Conservation (phyloP, 768 basidiomycete species). For the Sarcodon sp. region DNA sequence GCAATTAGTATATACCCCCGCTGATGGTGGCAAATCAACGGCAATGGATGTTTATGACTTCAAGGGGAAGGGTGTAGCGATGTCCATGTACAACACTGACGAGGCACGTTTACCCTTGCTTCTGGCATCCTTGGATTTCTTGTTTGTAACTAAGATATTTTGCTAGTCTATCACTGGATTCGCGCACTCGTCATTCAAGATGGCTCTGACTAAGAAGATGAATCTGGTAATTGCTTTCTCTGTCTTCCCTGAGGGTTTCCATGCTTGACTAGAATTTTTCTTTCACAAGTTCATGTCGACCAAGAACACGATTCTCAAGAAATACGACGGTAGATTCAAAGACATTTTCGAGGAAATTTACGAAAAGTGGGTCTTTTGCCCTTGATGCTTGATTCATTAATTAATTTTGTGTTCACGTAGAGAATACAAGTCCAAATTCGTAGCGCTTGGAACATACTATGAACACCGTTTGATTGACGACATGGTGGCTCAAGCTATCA, state of each 20-base stretch:
- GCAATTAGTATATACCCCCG: constrained; percentile 82
- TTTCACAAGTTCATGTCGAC: constrained; percentile 79
- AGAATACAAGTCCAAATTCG: constrained; percentile 60
- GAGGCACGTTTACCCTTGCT: constrained; percentile 36
- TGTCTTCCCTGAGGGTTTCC: neutral
- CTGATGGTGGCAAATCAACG: constrained; percentile 54
- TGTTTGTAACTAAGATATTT: too few species aligned
- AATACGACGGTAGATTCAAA: constrained; percentile 98
- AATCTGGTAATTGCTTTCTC: constrained; percentile 32
- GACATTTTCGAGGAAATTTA: constrained; percentile 98
- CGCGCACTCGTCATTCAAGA: constrained; percentile 96
- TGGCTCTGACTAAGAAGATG: constrained; percentile 75
- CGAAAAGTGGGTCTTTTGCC: constrained; percentile 34
- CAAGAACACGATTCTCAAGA: constrained; percentile 96
- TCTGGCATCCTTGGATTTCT: neutral
- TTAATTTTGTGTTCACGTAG: constrained; percentile 15
- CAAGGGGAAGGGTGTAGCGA: constrained; percentile 82
- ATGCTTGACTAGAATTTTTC: neutral
- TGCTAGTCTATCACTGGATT: constrained; percentile 82
- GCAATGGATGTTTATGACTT: constrained; percentile 86
- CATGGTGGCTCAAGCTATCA: constrained; percentile 98
- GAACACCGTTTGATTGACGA: constrained; percentile 97
- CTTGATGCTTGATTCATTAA: neutral
- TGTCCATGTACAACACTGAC: constrained; percentile 98
- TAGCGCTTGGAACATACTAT: constrained; percentile 67